These are phyloP conservation scores for Austroboletus niveus DNA, from an alignment of 1,284 basidiomycete genomes.

Conservation along the genomic window DNA sequence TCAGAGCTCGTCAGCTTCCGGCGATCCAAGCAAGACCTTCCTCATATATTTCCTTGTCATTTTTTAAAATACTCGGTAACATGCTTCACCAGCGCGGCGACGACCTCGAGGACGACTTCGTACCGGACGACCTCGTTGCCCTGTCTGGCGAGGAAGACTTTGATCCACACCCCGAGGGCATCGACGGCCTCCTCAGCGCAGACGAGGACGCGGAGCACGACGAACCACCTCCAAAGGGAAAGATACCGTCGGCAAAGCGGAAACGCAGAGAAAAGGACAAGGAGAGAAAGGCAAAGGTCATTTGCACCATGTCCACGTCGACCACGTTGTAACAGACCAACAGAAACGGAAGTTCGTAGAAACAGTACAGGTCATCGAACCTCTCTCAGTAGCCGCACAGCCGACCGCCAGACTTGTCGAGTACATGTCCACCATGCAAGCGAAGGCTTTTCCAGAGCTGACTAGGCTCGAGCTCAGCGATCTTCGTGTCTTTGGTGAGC, in stretches of 20 bases:
- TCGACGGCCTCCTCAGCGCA: constrained; percentile 42
- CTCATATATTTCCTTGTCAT: neutral
- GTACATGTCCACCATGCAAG: constrained; percentile 62
- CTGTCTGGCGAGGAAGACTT: constrained; percentile 57
- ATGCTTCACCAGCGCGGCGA: constrained; percentile 53
- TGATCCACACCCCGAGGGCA: constrained; percentile 42
- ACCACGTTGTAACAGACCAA: constrained; percentile 10
- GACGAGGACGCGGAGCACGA: constrained; percentile 42
- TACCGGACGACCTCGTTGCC: constrained; percentile 67
- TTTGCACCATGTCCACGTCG: constrained; percentile 18
- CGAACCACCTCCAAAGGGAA: constrained; percentile 25
- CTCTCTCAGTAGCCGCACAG: constrained; percentile 54
- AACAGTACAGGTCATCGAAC: constrained; percentile 37
- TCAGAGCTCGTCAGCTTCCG: constrained; percentile 4
- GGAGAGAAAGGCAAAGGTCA: constrained; percentile 61
- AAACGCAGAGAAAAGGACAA: constrained; percentile 73
- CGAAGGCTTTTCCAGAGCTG: constrained; percentile 60
- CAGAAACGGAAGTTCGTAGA: constrained; percentile 67
- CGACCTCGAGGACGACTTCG: constrained; percentile 79
- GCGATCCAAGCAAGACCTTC: neutral
- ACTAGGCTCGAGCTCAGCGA: constrained; percentile 73
- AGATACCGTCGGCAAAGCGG: constrained; percentile 49
- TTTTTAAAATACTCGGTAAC: constrained; percentile 6
- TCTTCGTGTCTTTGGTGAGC: constrained; percentile 66
- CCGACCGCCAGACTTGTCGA: constrained; percentile 53